Evolutionary conservation across 805 yeast genomes (phyloP), one percentile per base, ranked within the genome.

Genomic region (Barnettozyma populi): DNA sequence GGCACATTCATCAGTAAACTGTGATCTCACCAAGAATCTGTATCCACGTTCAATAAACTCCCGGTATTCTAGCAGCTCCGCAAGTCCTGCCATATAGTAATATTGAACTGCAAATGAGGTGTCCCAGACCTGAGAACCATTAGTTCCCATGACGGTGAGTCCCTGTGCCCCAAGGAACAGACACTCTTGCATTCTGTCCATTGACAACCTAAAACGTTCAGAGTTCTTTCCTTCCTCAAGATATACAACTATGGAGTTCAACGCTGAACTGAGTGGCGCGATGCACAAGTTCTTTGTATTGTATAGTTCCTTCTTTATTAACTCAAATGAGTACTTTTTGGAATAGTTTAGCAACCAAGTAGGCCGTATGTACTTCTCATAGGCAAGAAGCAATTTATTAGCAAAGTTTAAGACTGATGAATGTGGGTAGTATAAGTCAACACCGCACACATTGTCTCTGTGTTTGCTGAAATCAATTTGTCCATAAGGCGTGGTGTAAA

Each of bases 111-210:
- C 85, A 69, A 94, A 92, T 0, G 97, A 90, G 24, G 84, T 82
- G 65, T 94, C 99, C 99, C 99, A 94, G 1, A 85, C 90, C 67
- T 94, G 99, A 0, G 87, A 88, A 21, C 99, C 99, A 65, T 94
- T 94, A 0, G 99, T 94, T 2, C 99, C 99, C 87, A 86, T 88
- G 48, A 88, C 85, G 2, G 92, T 79, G 81, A 94, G 75, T 5
- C 99, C 99, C 61, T 85, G 86, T 0, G 90, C 86, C 0, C 97
- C 95, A 68, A 85, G 84, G 66, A 86, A 90, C 44, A 89, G 58
- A 34, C 80, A 82, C 57, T 94, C 97, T 35, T 80, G 75, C 70
- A 87, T 79, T 49, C 94, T 71, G 16, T 69, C 73, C 40, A 76
- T 63, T 27, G 83, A 74, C 20, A 72, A 68, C 45, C 72, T 57